Evolutionary conservation across 1,139 yeast species (phyloP).

Genomic region (Saccharomycopsis hybrid): DNA sequence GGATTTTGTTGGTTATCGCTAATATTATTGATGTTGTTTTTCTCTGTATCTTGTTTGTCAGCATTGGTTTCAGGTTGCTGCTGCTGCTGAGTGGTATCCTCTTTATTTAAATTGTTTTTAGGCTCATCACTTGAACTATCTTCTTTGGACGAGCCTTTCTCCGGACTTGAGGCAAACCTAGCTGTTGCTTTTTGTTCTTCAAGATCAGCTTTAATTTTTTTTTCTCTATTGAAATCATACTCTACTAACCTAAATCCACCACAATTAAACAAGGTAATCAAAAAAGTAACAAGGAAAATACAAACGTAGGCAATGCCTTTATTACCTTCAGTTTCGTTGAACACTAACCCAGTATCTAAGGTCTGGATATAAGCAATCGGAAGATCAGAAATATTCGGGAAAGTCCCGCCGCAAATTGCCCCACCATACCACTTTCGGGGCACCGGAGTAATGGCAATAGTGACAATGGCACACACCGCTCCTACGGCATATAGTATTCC

Average conservation of each 20-base stretch:
- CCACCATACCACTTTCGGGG: constrained; percentile 84
- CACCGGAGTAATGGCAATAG: constrained; percentile 35
- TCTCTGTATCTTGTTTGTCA: not conserved
- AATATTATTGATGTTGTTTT: no score
- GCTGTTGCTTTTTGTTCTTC: not conserved
- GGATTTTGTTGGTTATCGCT: no score
- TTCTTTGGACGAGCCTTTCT: not conserved
- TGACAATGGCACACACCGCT: constrained; percentile 24
- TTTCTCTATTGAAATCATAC: constrained; percentile 37
- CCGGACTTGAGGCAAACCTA: no score
- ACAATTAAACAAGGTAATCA: constrained; percentile 63
- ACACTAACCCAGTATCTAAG: constrained; percentile 57
- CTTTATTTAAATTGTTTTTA: not conserved
- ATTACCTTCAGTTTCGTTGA: constrained; percentile 50
- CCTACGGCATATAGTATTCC: constrained; percentile 40
- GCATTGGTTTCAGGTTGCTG: not conserved
- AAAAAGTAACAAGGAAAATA: constrained; percentile 66
- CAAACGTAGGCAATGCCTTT: constrained; percentile 82
- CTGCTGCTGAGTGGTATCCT: not conserved
- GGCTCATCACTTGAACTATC: not conserved
- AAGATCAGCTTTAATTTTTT: constrained; percentile 15
- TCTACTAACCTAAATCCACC: constrained; percentile 57
- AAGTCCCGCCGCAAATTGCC: constrained; percentile 61
- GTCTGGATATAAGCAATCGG: constrained; percentile 89
- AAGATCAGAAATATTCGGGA: constrained; percentile 78